phyloP scores from a whole-genome alignment of 352 stramenopile species.

The Globisporangium rhizosaccharum region DNA sequence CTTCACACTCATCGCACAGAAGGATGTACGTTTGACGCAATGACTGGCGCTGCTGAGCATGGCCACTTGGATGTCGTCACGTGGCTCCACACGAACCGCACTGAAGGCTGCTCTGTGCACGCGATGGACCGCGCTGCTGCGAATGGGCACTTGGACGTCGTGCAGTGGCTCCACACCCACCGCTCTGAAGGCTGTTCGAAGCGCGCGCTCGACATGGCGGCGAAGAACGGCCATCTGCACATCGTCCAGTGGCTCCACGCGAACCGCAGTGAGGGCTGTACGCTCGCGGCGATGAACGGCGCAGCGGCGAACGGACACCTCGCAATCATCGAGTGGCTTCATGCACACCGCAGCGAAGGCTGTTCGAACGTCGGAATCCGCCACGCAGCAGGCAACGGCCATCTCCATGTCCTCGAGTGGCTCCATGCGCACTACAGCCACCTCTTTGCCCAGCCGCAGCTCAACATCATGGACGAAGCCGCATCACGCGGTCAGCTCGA shows the following conservation, averaged over 20 bases:
- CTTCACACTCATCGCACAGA: constrained; percentile 28
- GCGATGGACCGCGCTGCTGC: constrained; percentile 45
- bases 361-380: constrained; percentile 28
- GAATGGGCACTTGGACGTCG: constrained; percentile 36
- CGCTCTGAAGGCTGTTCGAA: constrained; percentile 29
- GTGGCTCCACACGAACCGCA: constrained; percentile 31
- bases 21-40: constrained; percentile 32
- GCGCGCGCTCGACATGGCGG: constrained; percentile 41
- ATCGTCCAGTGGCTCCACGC: constrained; percentile 46
- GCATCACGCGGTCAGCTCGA: constrained; percentile 27
- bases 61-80: constrained; percentile 31
- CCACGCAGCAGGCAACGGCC: constrained; percentile 33
- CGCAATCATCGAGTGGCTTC: constrained; percentile 51
- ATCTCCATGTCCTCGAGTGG: constrained; percentile 33
- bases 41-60: constrained; percentile 31
- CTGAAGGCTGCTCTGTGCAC: constrained; percentile 30
- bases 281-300: constrained; percentile 40
- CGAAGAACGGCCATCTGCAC: constrained; percentile 43
- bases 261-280: constrained; percentile 32
- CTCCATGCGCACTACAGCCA: constrained; percentile 23
- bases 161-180: constrained; percentile 41
- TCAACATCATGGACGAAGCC: constrained; percentile 38
- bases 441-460: constrained; percentile 19
- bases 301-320: constrained; percentile 40
- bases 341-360: constrained; percentile 33